Evolutionary conservation across 1,139 yeast species (phyloP).

Genomic region (Sugiyamaella xylanicola): DNA sequence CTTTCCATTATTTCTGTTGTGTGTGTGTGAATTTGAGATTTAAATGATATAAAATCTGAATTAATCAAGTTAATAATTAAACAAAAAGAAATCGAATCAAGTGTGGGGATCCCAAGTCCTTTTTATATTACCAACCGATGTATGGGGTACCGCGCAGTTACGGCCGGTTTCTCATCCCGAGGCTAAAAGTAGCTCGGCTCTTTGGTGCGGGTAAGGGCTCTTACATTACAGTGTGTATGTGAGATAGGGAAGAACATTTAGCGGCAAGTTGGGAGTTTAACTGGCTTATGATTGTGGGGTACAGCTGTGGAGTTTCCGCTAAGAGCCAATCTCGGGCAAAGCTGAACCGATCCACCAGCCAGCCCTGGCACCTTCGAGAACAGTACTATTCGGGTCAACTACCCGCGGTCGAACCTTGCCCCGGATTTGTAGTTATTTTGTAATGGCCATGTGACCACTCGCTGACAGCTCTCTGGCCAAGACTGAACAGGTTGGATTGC

Average conservation of each 20-base stretch:
- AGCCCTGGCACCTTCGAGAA: no score
- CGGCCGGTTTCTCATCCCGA: not conserved
- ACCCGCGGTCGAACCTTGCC: not conserved
- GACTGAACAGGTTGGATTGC: no score
- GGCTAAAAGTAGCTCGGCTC: not conserved
- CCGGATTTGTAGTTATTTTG: not conserved
- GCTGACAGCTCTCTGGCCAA: no score
- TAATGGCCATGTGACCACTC: not conserved
- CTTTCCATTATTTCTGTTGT: constrained; percentile 37
- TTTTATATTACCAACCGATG: not conserved
- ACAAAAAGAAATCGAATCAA: not conserved
- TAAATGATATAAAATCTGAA: not conserved
- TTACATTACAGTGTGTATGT: not conserved
- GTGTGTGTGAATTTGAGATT: not conserved
- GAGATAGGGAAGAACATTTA: not conserved
- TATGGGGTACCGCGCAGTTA: not conserved
- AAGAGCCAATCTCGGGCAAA: not conserved
- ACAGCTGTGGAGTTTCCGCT: not conserved
- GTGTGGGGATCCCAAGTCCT: not conserved
- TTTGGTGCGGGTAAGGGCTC: not conserved
- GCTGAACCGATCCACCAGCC: not conserved
- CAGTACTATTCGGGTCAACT: not conserved
- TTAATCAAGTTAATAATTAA: no score
- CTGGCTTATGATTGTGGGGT: not conserved
- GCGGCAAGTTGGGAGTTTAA: not conserved